These are phyloP conservation scores for Phialophora macrospora DNA, from an alignment of 2,329 filamentous ascomycete genomes.

Conservation along the genomic window DNA sequence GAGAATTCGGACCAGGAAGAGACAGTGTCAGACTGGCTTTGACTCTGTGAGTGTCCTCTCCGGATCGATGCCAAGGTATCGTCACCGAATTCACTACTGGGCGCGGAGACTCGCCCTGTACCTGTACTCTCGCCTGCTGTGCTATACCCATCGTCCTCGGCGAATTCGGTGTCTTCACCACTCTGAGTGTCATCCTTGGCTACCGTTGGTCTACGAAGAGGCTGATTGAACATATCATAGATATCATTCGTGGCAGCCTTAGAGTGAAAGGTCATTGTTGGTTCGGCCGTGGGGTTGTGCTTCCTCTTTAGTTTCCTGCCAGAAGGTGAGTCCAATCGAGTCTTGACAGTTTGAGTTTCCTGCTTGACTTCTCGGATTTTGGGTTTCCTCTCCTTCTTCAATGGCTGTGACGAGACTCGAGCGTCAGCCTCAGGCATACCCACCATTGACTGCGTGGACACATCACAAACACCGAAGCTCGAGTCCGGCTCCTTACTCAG, in stretches of 20 bases:
- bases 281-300: conserved; percentile 66
- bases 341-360: conserved; percentile 93
- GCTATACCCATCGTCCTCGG: conserved; percentile 72
- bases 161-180: conserved; percentile 68
- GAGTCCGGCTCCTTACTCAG: conserved; percentile 15
- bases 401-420: conserved; percentile 11
- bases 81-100: conserved; percentile 68
- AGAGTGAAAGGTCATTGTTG: conserved; percentile 98
- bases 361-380: conserved; percentile 81
- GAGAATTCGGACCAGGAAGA: conserved; percentile 89
- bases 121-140: conserved; percentile 83
- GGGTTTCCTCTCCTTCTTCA: conserved; percentile 66
- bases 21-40: conserved; percentile 37
- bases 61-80: conserved; percentile 46
- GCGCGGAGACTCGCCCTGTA: conserved; percentile 71
- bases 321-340: conserved; percentile 87
- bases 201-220: conserved; percentile 60
- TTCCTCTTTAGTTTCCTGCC: conserved; percentile 83
- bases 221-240: conserved; percentile 94
- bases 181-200: conserved; percentile 59
- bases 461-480: conserved; percentile 30
- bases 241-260: conserved; percentile 95
- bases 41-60: conserved; percentile 44
- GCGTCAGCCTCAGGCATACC: conserved; percentile 35
- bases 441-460: conserved; percentile 37